Conservation (phyloP, 108 stramenopile species). For the Cyclostephanos tholiformis region DNA sequence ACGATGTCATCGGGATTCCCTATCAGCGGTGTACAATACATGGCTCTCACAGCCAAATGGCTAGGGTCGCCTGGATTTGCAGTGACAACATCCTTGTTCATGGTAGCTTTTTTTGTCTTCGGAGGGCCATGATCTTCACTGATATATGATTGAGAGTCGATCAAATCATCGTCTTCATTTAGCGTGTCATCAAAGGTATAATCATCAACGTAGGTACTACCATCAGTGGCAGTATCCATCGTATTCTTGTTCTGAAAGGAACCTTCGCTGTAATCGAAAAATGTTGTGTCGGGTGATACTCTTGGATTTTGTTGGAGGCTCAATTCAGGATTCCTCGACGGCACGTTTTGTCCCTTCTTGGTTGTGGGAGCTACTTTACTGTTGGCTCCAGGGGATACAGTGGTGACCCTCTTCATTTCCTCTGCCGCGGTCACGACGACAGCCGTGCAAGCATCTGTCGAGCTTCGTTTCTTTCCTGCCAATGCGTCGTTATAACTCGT, state of each 20-base stretch:
- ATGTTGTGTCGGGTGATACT: background rate
- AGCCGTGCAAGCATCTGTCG: background rate
- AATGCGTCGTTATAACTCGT: background rate
- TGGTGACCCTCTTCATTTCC: background rate
- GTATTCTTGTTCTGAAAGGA: background rate
- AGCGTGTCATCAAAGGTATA: background rate
- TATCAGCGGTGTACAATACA: conserved; percentile 46
- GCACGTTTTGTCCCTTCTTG: background rate
- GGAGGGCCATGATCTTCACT: background rate
- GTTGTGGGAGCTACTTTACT: background rate
- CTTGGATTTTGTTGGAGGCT: background rate
- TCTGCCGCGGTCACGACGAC: conserved; percentile 1
- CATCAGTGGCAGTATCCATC: background rate
- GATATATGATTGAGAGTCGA: no score
- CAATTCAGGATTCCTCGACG: background rate
- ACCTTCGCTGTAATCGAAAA: background rate
- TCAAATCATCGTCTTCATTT: background rate
- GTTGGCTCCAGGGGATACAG: no score
- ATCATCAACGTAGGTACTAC: conserved; percentile 6
- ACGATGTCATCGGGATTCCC: conserved; percentile 44
- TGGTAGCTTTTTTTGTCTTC: conserved; percentile 4
- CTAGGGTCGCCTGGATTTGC: conserved; percentile 17
- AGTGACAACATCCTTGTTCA: conserved; percentile 42
- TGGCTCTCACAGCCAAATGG: conserved; percentile 38
- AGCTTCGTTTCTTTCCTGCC: background rate